Evolutionary conservation across 2,329 filamentous ascomycete species (phyloP).

Genomic region (Orbilia oligospora): DNA sequence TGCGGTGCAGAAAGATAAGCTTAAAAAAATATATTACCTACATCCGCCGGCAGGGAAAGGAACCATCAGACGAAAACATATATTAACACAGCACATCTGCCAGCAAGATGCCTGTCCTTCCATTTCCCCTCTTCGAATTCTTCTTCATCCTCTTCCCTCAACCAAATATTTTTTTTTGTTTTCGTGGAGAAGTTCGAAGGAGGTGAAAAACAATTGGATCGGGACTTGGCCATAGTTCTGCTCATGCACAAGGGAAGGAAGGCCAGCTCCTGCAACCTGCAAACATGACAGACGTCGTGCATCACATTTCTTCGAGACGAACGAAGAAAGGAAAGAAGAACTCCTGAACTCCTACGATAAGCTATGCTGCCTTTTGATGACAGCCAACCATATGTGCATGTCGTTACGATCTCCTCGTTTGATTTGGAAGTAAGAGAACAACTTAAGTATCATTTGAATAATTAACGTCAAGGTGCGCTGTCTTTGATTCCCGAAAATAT

Average conservation of each 20-base stretch:
- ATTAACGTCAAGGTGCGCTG: neutral
- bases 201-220: constrained; percentile 6
- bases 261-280: constrained; percentile 12
- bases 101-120: constrained; percentile 17
- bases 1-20: constrained; percentile 2
- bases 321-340: constrained; percentile 16
- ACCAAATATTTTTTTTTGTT: neutral
- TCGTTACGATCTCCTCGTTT: neutral
- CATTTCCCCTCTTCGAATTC: too few relatives aligned
- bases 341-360: constrained; percentile 36
- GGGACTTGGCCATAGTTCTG: neutral
- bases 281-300: constrained; percentile 34
- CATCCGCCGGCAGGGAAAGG: neutral
- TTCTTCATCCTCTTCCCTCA: neutral
- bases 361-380: neutral
- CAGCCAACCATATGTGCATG: constrained; percentile 1
- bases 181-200: neutral
- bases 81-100: neutral
- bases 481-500: constrained; percentile 32
- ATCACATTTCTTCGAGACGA: constrained; percentile 14
- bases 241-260: neutral
- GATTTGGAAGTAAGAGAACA: neutral
- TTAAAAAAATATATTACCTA: constrained; percentile 11
- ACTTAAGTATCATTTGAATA: neutral
- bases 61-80: constrained; percentile 14